Base-by-base conservation (phyloP, 2,329 filamentous ascomycete species). In the Byssochlamys sp. region DNA sequence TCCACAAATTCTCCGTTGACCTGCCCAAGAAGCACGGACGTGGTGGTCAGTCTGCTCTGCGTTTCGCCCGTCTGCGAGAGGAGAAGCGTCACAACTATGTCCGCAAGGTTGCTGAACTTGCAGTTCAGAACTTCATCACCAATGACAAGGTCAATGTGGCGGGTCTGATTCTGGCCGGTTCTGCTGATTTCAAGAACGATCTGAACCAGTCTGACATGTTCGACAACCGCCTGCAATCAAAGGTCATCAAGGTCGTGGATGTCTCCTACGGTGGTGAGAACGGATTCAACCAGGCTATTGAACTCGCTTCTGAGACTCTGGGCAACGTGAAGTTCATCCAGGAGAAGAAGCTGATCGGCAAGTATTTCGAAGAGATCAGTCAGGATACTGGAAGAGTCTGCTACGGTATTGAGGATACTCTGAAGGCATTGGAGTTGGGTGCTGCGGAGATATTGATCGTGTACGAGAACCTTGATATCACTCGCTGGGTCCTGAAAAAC, bases 31-130 rank as follows among this genome's bases (percentile, higher is more conserved):
- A 99, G 83, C 94, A 99, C 84, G 94, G 94, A 63, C 91, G 94
- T 88, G 94, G 94, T 91, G 94, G 94, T 84, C 95, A 99, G 82
- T 99, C 94, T 65, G 94, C 94, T 60, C 84, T 99, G 71, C 95
- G 94, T 92, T 99, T 99, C 77, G 90, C 94, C 62, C 94, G 94
- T 91, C 88, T 99, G 59, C 87, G 94, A 82, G 94, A 99, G 77
- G 94, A 99, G 78, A 99, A 99, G 81, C 91, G 94, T 66, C 94
- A 99, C 85, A 99, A 99, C 80, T 99, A 99, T 75, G 94, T 99
- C 67, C 91, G 94, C 72, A 99, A 99, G 80, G 95, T 99, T 61
- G 90, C 94, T 69, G 94, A 99, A 75, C 78, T 96, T 78, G 94
- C 94, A 35, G 94, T 99, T 55, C 95, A 99, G 77, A 97, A 97